These are phyloP conservation scores for Boletellus ananiceps DNA, from an alignment of 768 basidiomycete genomes.

Conservation along the genomic window DNA sequence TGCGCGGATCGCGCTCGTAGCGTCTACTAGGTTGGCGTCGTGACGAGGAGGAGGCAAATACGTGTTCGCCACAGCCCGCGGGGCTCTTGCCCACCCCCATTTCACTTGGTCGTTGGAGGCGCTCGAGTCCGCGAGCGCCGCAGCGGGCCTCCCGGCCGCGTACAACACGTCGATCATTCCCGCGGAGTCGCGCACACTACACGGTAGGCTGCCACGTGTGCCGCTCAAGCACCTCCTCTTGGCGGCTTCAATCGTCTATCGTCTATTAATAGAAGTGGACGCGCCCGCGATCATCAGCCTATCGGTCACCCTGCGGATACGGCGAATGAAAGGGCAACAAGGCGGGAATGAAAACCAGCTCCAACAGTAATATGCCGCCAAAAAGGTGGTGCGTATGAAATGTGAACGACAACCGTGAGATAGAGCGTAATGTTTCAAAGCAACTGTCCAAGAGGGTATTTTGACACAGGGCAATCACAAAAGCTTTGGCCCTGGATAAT, in stretches of 20 bases:
- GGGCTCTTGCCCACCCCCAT: too few relatives aligned
- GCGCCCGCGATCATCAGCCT: neutral
- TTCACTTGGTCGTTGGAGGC: too few relatives aligned
- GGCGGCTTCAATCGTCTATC: neutral
- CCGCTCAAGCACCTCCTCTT: neutral
- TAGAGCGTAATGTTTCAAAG: slow-evolving; percentile 3
- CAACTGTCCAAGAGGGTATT: slow-evolving; percentile 10
- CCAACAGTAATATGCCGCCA: neutral
- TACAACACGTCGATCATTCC: too few relatives aligned
- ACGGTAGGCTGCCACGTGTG: neutral
- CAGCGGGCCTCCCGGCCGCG: too few relatives aligned
- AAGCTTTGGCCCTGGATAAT: slow-evolving; percentile 6
- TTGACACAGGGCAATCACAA: neutral
- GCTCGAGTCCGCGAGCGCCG: too few relatives aligned
- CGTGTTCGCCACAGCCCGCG: too few relatives aligned
- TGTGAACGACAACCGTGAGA: neutral
- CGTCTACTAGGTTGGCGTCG: too few relatives aligned
- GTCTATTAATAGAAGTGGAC: neutral
- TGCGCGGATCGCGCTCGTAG: too few relatives aligned
- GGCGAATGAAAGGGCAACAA: neutral
- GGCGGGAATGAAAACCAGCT: slow-evolving; percentile 19
- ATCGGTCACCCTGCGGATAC: neutral
- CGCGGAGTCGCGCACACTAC: too few relatives aligned
- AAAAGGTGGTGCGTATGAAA: neutral
- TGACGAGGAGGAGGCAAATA: too few relatives aligned